A percentile compares a stretch with the other conserved stretches of the same genome.
phyloP scores from a whole-genome alignment of 257 asterid species.

The Jacaranda mimosifolia region DNA sequence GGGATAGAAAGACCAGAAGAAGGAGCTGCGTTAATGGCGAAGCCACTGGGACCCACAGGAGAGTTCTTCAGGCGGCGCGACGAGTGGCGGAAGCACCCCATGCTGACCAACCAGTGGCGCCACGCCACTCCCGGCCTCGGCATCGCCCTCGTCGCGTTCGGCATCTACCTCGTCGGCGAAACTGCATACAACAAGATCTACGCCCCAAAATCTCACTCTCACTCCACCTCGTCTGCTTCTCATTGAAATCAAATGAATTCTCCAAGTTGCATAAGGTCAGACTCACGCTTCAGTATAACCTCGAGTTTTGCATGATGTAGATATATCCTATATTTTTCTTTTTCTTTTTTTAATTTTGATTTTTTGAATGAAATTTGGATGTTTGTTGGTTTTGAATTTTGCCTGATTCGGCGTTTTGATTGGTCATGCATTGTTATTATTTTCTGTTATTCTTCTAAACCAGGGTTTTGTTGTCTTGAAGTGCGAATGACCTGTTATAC shows the following conservation, averaged over 20 bases:
- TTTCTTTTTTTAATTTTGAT: not conserved
- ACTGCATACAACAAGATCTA: constrained; percentile 66
- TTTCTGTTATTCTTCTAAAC: not conserved
- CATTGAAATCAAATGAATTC: constrained; percentile 42
- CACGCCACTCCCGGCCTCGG: constrained; percentile 96
- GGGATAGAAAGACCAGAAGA: not conserved
- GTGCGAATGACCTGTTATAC: not conserved
- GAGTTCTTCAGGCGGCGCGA: constrained; percentile 94
- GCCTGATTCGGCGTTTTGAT: not conserved
- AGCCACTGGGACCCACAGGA: constrained; percentile 82
- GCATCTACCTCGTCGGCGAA: constrained; percentile 75
- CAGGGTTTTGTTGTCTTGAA: constrained; percentile 26
- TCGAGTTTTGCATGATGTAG: not conserved
- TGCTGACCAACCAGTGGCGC: constrained; percentile 85
- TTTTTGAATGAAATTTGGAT: not conserved
- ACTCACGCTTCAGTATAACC: not conserved
- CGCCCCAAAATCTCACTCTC: constrained; percentile 71
- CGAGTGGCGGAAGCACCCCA: constrained; percentile 96
- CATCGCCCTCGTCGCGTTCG: constrained; percentile 84
- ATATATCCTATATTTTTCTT: not conserved
- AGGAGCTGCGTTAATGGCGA: constrained; percentile 54
- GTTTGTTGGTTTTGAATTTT: not conserved
- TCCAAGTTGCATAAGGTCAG: constrained; percentile 30
- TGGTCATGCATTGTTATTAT: not conserved
- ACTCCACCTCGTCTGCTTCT: constrained; percentile 54